These are phyloP conservation scores for Curvularia sp. DNA, from an alignment of 2,329 filamentous ascomycete genomes.

Conservation along the genomic window DNA sequence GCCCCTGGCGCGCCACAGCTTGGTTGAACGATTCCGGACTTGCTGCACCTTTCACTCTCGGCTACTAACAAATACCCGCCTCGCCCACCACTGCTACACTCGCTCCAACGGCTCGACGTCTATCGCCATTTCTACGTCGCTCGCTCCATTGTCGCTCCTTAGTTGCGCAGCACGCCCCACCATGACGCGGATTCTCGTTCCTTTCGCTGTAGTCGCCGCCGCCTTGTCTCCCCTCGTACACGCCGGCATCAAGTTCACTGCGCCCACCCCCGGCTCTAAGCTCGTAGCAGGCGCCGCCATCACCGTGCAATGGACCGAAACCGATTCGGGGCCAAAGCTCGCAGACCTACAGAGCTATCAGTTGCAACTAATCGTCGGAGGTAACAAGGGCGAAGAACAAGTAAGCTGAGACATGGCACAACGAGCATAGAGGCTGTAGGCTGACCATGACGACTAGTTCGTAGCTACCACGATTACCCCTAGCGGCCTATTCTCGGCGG, in stretches of 20 bases:
- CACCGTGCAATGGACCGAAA: slow-evolving; percentile 65
- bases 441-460: slow-evolving; percentile 15
- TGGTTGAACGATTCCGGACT: slow-evolving; percentile 23
- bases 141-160: slow-evolving; percentile 5
- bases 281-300: slow-evolving; percentile 60
- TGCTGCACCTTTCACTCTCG: slow-evolving; percentile 17
- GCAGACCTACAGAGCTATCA: slow-evolving; percentile 62
- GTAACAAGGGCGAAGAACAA: slow-evolving; percentile 59
- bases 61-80: slow-evolving; percentile 8
- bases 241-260: slow-evolving; percentile 63
- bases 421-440: not conserved
- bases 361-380: slow-evolving; percentile 67
- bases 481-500: slow-evolving; percentile 55
- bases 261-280: slow-evolving; percentile 60
- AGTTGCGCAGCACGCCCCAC: slow-evolving; percentile 32
- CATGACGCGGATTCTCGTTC: slow-evolving; percentile 40
- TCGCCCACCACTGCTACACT: slow-evolving; percentile 4
- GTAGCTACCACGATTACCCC: slow-evolving; percentile 50
- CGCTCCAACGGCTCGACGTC: not conserved
- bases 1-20: slow-evolving; percentile 38
- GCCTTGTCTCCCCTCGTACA: slow-evolving; percentile 53
- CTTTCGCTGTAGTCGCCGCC: slow-evolving; percentile 44
- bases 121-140: not conserved
- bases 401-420: slow-evolving; percentile 46
- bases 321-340: slow-evolving; percentile 59